Evolutionary conservation across 441 rosid species (phyloP), one percentile per base, ranked within the genome.

Genomic region (Codiaeum variegatum): DNA sequence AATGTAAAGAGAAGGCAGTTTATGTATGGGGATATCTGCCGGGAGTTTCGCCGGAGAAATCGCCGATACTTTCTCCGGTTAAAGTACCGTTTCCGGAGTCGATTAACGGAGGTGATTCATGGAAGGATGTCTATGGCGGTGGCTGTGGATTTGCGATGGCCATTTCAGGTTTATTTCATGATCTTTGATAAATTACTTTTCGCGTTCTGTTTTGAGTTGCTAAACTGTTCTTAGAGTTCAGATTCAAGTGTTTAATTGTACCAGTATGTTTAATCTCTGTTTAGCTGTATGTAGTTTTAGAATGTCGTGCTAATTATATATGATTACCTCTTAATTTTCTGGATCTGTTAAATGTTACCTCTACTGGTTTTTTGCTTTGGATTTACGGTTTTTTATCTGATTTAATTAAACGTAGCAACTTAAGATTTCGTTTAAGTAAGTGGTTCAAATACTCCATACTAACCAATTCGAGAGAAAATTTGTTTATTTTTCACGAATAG

Each of bases 71-170:
- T 19, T 85, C 90, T n/a, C 98, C 97, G 24, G 78, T 80, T 36
- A 19, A 26, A 3, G 89, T 87, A 1, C 70, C 69, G 56, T 56
- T 77, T 18, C 67, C 77, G n/a, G 83, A 47, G 34, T 54, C 71
- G 67, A 42, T 49, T 46, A 66, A 73, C 26, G 82, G 78, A 3
- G 80, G 78, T 28, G 54, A 78, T 49, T 76, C 78, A 7, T 94
- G 98, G 97, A 86, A 70, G 69, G 93, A 90, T 69, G 96, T 94
- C 0, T 89, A 90, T 49, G 91, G 97, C 12, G 97, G 97, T 0
- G 96, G 97, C 2, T 94, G 98, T 69, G 96, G 98, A 46, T 91
- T 91, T 80, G 95, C 98, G 75, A 86, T 91, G 87, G 97, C 93
- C 72, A 88, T 89, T 75, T 83, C 96, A 76, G 96, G 98, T 93